A percentile compares a stretch with the other conserved stretches of the same genome.
Conservation (phyloP, 768 basidiomycete species). For the Suillus lakei region DNA sequence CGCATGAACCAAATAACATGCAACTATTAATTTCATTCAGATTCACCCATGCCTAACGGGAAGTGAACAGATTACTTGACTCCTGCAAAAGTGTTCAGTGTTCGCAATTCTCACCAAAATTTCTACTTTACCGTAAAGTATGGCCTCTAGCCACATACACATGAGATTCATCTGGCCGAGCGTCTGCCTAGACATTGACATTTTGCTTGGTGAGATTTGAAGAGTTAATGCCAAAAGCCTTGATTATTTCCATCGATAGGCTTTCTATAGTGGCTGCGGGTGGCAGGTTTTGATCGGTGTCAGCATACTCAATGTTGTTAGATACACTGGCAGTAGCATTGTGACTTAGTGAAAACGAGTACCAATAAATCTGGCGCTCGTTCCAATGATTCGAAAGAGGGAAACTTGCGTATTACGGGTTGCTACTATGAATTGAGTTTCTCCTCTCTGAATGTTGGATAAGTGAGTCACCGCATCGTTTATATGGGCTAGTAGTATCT, state of each 20-base stretch:
- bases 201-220: background rate
- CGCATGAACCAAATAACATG: background rate
- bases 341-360: background rate
- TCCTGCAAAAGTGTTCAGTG: background rate
- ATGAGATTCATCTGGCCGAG: background rate
- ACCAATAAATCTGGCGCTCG: background rate
- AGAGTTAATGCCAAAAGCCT: background rate
- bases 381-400: background rate
- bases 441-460: too few species aligned
- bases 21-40: background rate
- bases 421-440: too few species aligned
- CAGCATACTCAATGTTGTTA: too few species aligned
- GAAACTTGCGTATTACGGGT: background rate
- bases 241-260: background rate
- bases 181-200: background rate
- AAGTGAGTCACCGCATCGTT: too few species aligned
- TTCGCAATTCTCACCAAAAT: background rate
- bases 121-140: background rate
- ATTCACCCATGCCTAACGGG: background rate
- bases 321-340: background rate
- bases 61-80: background rate
- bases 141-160: background rate
- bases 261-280: background rate
- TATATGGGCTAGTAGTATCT: too few species aligned
- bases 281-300: background rate